A percentile compares a stretch with the other conserved stretches of the same genome.
phyloP scores from a whole-genome alignment of 2,329 filamentous ascomycete species.

The Blastomyces silverae region DNA sequence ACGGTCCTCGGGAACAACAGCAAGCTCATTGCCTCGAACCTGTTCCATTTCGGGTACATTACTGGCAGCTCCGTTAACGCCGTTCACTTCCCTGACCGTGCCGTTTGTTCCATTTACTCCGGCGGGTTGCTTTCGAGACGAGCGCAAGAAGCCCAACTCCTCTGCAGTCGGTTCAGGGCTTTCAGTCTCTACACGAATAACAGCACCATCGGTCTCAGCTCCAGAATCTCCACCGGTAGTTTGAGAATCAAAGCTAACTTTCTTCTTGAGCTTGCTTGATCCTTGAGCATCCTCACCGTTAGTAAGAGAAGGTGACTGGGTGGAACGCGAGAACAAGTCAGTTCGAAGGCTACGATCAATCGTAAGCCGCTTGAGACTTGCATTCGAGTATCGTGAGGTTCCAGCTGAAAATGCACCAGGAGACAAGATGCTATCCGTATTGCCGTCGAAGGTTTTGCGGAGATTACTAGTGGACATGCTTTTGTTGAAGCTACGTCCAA shows the following conservation, averaged over 20 bases:
- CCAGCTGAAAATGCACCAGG: conserved; percentile 77
- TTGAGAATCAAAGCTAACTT: conserved; percentile 82
- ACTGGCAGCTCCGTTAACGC: conserved; percentile 19
- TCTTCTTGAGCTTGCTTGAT: conserved; percentile 54
- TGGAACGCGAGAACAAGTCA: conserved; percentile 49
- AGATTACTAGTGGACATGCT: conserved; percentile 84
- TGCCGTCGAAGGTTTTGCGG: conserved; percentile 69
- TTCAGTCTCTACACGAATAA: conserved; percentile 47
- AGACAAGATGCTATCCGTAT: conserved; percentile 71
- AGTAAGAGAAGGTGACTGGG: conserved; percentile 33
- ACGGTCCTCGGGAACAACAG: conserved; percentile 62
- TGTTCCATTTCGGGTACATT: conserved; percentile 60
- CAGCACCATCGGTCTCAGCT: conserved; percentile 41
- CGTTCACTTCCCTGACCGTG: conserved; percentile 29
- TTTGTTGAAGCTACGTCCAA: conserved; percentile 69
- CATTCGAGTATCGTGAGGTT: conserved; percentile 57
- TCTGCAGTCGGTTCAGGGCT: conserved; percentile 51
- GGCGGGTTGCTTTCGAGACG: conserved; percentile 42
- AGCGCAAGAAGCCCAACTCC: conserved; percentile 55
- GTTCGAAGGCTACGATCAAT: conserved; percentile 82
- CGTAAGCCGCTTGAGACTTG: conserved; percentile 79
- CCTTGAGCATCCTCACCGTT: conserved; percentile 38
- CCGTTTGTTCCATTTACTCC: conserved; percentile 38
- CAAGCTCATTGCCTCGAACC: conserved; percentile 65
- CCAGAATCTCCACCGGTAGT: conserved; percentile 41